Base-by-base conservation (phyloP, 2,329 filamentous ascomycete genomes). In the Biscogniauxia sp. region DNA sequence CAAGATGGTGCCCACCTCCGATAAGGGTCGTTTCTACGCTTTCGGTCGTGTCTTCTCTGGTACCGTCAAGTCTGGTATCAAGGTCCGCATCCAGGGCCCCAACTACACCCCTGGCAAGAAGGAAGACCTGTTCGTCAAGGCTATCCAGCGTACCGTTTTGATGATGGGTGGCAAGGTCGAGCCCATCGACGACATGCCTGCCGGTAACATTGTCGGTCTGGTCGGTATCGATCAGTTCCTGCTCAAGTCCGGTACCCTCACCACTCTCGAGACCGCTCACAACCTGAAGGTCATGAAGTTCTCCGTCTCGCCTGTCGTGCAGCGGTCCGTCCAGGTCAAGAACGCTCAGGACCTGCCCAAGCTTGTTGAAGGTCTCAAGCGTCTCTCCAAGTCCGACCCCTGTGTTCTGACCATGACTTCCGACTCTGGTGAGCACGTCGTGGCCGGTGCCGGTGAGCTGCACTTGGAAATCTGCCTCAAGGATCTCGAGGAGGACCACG, bases 201-300 rank as follows among this genome's bases (percentile, higher is more conserved):
- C 95, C 72, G 95, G 95, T 88, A 99, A 99, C 91, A 98, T 99
- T 86, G 90, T 97, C 75, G 95, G 95, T 87, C 88, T 99, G 75
- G 95, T 99, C 77, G 95, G 95, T 89, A 92, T 99, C 74, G 95
- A 99, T 80, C 95, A 99, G 88, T 99, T 98, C 92, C 86, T 99
- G 86, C 93, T 99, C 86, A 99, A 99, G 90, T 98, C 95, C 79
- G 95, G 95, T 90, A 99, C 95, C 76, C 91, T 99, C 74, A 97
- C 93, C 82, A 98, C 94, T 78, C 89, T 86, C 78, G 95, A 99
- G 72, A 96, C 92, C 69, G 94, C 95, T 78, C 95, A 99, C 90
- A 99, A 99, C 90, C 84, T 99, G 76, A 98, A 98, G 90, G 95
- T 99, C 84, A 99, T 99, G 95, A 98, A 97, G 87, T 99, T 99